Base-by-base conservation (phyloP, 1,284 basidiomycete species). In the Sporisorium scitamineum region DNA sequence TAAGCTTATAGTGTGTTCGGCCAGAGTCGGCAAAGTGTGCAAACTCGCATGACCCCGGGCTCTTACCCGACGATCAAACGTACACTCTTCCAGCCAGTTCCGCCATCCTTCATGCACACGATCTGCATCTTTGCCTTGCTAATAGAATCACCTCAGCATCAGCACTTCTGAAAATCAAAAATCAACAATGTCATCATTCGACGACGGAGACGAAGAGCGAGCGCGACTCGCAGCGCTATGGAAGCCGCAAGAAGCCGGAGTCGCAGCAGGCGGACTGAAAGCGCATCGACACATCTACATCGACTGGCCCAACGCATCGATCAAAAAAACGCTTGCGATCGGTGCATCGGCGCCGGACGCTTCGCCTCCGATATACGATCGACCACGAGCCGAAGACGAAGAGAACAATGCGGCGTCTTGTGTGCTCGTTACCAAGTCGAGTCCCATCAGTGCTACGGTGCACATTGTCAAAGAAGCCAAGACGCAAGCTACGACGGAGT, bases 281-380 rank as follows among this genome's bases (percentile, higher is more conserved):
- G 48, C 67, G 29, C 44, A 76, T 31, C 66, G 75, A n/a, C 79
- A 81, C 53, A 62, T 81, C 41, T 64, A 63, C 48, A 78, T 81
- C 54, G 77, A 79, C 51, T 81, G 79, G 79, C 79, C 79, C 6
- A 65, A 67, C 24, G 54, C 70, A 0, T 66, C 77, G n/a, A 80
- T 82, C 74, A 80, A 80, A 32, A 79, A 79, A 59, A 61, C 56
- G n/a, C 64, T 70, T 18, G 57, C 70, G 5, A 80, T 82, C 39
- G 80, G 80, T 0, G 59, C 76, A 3, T 67, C 67, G 5, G 71
- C 75, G 6, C 71, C 64, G 2, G 76, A 80, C 27, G 61, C 67
- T 8, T 39, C 29, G 1, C 78, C 80, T 2, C 80, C 80, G 1
- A 61, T 80, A 29, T 82, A 71, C 63, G 79, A 82, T 52, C 63